Base-by-base conservation (phyloP, 2,329 filamentous ascomycete species). In the Stemphylium lycopersici region DNA sequence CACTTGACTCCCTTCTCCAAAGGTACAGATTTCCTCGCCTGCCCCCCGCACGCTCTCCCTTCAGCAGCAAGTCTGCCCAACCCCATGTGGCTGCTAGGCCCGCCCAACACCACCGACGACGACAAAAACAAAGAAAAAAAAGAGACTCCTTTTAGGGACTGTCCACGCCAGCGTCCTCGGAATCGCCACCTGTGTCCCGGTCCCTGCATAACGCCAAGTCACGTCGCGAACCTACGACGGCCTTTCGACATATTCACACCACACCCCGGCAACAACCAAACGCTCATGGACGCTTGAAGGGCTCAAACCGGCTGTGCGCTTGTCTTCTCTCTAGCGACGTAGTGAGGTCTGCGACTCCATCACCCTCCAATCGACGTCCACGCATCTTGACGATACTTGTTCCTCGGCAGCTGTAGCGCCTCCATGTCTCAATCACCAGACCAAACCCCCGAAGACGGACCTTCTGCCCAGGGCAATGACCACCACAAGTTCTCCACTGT, bases 371-470 rank as follows among this genome's bases (percentile, higher is more conserved):
- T 34, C 15, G 29, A 22, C 41, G 29, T 52, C n/a, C 29, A 31
- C 49, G 16, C 46, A 48, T 55, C 40, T 31, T 43, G 15, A 45
- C 42, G 31, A 26, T n/a, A 15, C 15, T 22, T 22, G 31, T 40
- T 18, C 44, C 16, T 36, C 53, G 42, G 40, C 53, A 43, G 11
- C 24, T 32, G 22, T 41, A 41, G 48, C 56, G 45, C 41, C 52
- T 48, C 55, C 60, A 72, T 73, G 69, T 63, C 68, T 66, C 61
- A 67, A 67, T 41, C 64, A 66, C 53, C 61, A 29, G 34, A 42
- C 13, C 59, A 65, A 34, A 43, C 55, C 15, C 44, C 57, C 22
- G 43, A 62, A 45, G 41, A 42, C 49, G 53, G 62, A 29, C 55
- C 55, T 20, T 33, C 55, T 20, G 44, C 55, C 18, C 16, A 40